Percentiles rank a stretch among this genome's conserved stretches.
These are phyloP conservation scores for Claviceps cyperi DNA, from an alignment of 2,329 filamentous ascomycete genomes.

Conservation along the genomic window DNA sequence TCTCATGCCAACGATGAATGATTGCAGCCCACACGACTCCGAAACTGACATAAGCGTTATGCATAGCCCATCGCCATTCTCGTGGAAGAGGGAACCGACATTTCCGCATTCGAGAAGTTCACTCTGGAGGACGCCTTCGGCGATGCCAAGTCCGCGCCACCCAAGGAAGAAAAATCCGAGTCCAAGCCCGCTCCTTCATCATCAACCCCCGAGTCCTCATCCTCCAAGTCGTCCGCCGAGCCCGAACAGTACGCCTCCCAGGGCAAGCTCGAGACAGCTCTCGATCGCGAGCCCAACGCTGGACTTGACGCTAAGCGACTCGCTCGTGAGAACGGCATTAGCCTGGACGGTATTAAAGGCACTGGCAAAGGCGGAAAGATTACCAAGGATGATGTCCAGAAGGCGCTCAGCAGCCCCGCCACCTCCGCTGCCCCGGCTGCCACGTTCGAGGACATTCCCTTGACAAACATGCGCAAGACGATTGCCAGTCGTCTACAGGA, in stretches of 20 bases:
- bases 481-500: constrained; percentile 82
- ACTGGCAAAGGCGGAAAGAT: constrained; percentile 75
- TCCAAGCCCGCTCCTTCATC: constrained; percentile 40
- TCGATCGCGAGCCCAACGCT: constrained; percentile 69
- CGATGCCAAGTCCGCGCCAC: constrained; percentile 47
- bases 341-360: constrained; percentile 68
- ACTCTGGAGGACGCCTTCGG: constrained; percentile 81
- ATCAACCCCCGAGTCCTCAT: constrained; percentile 16
- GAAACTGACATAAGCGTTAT: background rate
- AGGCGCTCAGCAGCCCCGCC: constrained; percentile 47
- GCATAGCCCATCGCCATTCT: constrained; percentile 84
- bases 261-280: constrained; percentile 66
- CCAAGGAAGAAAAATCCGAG: constrained; percentile 55
- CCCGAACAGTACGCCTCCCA: constrained; percentile 59
- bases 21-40: constrained; percentile 2
- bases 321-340: constrained; percentile 71
- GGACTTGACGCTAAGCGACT: constrained; percentile 63
- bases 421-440: constrained; percentile 42
- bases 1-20: too few species aligned
- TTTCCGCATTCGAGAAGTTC: constrained; percentile 80
- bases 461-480: constrained; percentile 92
- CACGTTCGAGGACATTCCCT: constrained; percentile 69
- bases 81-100: constrained; percentile 80
- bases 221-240: constrained; percentile 29
- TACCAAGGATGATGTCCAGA: constrained; percentile 87